Base-by-base conservation (phyloP, 345 rosid species). In the Eucalyptus polyanthemos region DNA sequence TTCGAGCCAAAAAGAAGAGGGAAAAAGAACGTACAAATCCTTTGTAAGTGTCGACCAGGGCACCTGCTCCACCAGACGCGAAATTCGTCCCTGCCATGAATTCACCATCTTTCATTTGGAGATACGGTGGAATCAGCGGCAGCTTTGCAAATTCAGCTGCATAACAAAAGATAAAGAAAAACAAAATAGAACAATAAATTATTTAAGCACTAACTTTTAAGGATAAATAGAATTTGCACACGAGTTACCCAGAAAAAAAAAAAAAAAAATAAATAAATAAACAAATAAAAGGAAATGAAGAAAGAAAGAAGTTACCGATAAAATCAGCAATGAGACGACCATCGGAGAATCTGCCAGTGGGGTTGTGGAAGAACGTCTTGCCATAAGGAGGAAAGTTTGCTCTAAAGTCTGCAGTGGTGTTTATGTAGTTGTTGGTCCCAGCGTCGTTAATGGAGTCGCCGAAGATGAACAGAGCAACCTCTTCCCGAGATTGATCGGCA, bases 1-100 rank as follows among this genome's bases (percentile, higher is more conserved):
- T 62, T 62, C 31, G 16, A 62, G 69, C 69, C 69, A 62, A 62
- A 62, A 62, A 62, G 31, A 62, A 29, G 8, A 53, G 31, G 31
- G 69, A 13, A 60, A 62, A 62, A 29, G 31, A 62, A 62, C 69
- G 6, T 29, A 29, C 95, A 86, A 80, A 81, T 88, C 94, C 96
- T 37, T 29, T 91, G 86, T 87, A 24, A 11, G 94, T 93, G 91
- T 88, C 90, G 45, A 80, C 90, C 22, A 95, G 90, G 87, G 92
- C 93, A n/a, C 95, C 96, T 60, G 93, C 96, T 54, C 93, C 94
- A 3, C 81, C 94, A 2, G 97, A 93, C 27, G 94, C 97, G 51
- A 95, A 94, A 87, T 90, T 95, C 6, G 89, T 90, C 27, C 96
- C 96, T 6, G 22, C 42, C 40, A 14, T 87, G 88, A 31, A 87